These are phyloP conservation scores for Sphaerulina populicola DNA, from an alignment of 2,329 filamentous ascomycete genomes.

Conservation along the genomic window DNA sequence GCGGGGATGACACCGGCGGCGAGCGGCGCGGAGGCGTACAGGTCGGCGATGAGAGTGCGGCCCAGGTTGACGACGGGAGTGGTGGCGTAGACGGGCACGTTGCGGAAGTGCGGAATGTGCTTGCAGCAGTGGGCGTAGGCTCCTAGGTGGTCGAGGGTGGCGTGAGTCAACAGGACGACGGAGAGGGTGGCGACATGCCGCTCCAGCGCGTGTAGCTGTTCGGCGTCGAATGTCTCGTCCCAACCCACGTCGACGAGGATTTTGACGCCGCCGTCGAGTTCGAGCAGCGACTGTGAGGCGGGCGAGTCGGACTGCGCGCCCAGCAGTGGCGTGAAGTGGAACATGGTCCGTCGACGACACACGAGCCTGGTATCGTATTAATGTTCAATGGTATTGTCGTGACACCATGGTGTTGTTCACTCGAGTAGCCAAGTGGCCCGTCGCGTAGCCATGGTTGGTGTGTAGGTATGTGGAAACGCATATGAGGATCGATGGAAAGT, in stretches of 20 bases:
- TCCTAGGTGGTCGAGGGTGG: constrained; percentile 81
- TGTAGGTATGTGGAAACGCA: too few species aligned
- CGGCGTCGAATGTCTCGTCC: constrained; percentile 82
- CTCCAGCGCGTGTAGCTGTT: constrained; percentile 77
- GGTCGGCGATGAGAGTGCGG: constrained; percentile 79
- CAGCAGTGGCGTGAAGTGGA: constrained; percentile 87
- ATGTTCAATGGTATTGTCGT: neutral
- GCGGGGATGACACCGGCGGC: constrained; percentile 74
- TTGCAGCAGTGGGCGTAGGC: constrained; percentile 97
- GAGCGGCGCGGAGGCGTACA: constrained; percentile 83
- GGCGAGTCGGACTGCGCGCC: constrained; percentile 80
- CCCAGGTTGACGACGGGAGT: constrained; percentile 88
- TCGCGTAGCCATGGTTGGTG: too few species aligned
- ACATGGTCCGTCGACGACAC: constrained; percentile 53
- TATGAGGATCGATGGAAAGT: too few species aligned
- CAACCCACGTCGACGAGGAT: constrained; percentile 90
- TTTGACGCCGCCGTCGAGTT: constrained; percentile 94
- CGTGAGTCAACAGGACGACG: constrained; percentile 87
- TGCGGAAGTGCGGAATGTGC: constrained; percentile 81
- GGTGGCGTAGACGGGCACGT: constrained; percentile 91
- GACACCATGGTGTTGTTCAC: too few species aligned
- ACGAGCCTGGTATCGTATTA: neutral
- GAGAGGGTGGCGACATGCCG: constrained; percentile 89
- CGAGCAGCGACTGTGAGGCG: constrained; percentile 88
- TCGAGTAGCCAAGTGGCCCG: too few species aligned